Base-by-base conservation (phyloP, 139 green algal genomes). In the Chlamydomonas eustigma region DNA sequence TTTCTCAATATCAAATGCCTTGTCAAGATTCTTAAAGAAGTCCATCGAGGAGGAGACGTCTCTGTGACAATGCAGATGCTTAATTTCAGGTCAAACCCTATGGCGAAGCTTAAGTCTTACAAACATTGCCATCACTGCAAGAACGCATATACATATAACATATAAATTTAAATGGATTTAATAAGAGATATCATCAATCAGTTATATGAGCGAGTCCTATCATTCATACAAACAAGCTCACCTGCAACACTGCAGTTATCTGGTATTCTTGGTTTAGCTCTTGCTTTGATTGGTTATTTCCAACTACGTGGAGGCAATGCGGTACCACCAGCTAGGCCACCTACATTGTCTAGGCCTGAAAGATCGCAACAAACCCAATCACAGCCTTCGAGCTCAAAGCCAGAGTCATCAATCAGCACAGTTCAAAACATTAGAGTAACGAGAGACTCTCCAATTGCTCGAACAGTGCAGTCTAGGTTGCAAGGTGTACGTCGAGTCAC, bases 401-500 rank as follows among this genome's bases (percentile, higher is more conserved):
- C 44, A 18, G 18, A 12, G 12, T 58, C 18, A 12, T 58, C 44
- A n/a, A 12, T 58, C 44, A 58, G 44, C 44, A 58, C 44, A 58
- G 12, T 12, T 12, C 44, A 58, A 58, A 28, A 58, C 44, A 18
- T 58, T 18, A 58, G 44, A 12, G 18, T 18, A 58, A 58, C 12
- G 18, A 58, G 18, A 12, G 44, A 58, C 44, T 58, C 44, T 58
- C 12, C 44, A 18, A 18, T 58, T 12, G 44, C 44, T 28, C 44
- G 44, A 18, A 18, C 44, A 58, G 44, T 58, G 44, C 44, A 18
- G 12, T 28, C 44, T 12, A 58, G 44, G 44, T 18, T 58, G 44
- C 36, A 37, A 3, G 91, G 88, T 39, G 75, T 88, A 3, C 80
- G 58, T 4, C 78, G 73, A 5, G 81, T 95, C 1, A 95, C 86